Evolutionary conservation across 257 asterid genomes (phyloP), one percentile per base, ranked within the genome.

Genomic region (Solanum sitiens): DNA sequence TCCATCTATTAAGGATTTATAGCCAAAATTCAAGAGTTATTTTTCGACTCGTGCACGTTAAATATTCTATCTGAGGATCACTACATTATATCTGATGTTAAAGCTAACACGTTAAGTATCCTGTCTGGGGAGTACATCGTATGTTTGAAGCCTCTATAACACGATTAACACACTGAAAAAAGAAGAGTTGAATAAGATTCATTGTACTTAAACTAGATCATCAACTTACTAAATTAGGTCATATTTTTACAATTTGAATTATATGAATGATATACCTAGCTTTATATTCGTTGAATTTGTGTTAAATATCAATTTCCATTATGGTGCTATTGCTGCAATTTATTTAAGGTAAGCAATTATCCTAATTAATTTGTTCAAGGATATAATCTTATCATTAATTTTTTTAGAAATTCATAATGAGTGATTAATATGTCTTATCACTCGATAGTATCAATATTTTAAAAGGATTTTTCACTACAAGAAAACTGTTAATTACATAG

Each of bases 1-100:
- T 86, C 88, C 88, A 86, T 86, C 9, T 20, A 71, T 86, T 73
- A 13, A 50, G 12, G 6, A 50, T 32, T 82, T 82, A 70, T 50
- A 50, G 21, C 20, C 1, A 82, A 32, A 32, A 50, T 30, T 53
- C 0, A 82, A 47, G 20, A 1, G 45, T 50, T 11, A 10, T 47
- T 10, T 21, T 53, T 16, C 50, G 50, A 44, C 15, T 44, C 4
- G 13, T 77, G 25, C 6, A 37, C 0, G 39, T 37, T 37, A 37
- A 37, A 37, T 37, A 37, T 37, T 37, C 39, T 37, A 0, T 15
- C 6, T 13, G 1, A 0, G 20, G 2, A 15, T 18, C 16, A 7
- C 8, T 6, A 50, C 0, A 8, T 50, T 0, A 50, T 9, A 0
- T 15, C 0, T 44, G 44, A 77, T 77, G 8, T 53, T 53, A n/a